Conservation (phyloP, 768 basidiomycete species). For the Kwoniella dendrophila region DNA sequence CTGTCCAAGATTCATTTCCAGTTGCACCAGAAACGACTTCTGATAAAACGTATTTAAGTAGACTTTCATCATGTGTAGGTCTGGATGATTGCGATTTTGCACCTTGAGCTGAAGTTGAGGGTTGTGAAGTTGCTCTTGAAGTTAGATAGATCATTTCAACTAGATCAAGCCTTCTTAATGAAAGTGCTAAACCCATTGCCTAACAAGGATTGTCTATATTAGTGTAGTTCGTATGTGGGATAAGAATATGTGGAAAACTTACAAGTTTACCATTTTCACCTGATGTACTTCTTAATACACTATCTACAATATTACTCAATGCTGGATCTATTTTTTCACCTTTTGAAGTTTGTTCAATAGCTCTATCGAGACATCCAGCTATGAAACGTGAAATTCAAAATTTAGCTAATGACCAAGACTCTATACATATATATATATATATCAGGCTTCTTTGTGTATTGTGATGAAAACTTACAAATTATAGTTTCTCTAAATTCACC, state of each 20-base stretch:
- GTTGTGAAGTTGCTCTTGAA: slow-evolving; percentile 32
- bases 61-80: slow-evolving; percentile 68
- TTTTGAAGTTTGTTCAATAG: slow-evolving; percentile 70
- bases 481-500: slow-evolving; percentile 94
- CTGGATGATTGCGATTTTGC: slow-evolving; percentile 57
- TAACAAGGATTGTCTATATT: slow-evolving; percentile 49
- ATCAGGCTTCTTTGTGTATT: background rate
- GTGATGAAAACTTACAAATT: slow-evolving; percentile 68
- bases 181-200: slow-evolving; percentile 94
- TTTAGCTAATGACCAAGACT: background rate
- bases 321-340: slow-evolving; percentile 73
- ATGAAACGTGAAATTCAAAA: background rate
- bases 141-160: slow-evolving; percentile 68
- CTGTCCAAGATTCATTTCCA: slow-evolving; percentile 61
- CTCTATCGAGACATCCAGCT: slow-evolving; percentile 97
- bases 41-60: slow-evolving; percentile 89
- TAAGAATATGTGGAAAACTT: slow-evolving; percentile 7
- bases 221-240: slow-evolving; percentile 28
- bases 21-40: slow-evolving; percentile 88
- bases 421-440: too few species aligned
- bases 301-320: slow-evolving; percentile 80
- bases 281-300: slow-evolving; percentile 82
- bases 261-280: slow-evolving; percentile 91
- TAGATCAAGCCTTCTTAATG: slow-evolving; percentile 83
- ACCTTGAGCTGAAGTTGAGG: slow-evolving; percentile 19